Base-by-base conservation (phyloP, 2,329 filamentous ascomycete species). In the Clonostachys chloroleuca region DNA sequence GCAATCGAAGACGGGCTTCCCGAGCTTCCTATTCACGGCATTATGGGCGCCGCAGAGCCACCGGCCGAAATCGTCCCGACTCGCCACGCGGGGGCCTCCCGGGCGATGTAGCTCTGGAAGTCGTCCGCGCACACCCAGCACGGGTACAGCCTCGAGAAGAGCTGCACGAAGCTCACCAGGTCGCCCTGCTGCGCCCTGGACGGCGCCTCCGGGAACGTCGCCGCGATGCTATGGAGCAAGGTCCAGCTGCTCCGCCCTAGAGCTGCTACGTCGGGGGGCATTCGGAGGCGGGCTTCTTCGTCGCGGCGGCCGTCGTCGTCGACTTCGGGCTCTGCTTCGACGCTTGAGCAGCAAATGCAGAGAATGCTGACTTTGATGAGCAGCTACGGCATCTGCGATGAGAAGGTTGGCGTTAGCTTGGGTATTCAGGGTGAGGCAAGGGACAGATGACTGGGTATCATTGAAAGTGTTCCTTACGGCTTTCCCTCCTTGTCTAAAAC, bases 71-170 rank as follows among this genome's bases (percentile, higher is more conserved):
- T 90, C 86, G 48, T 83, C 79, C 36, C 82, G 69, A 53, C 76
- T 80, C 37, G 68, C 72, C 9, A 80, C 71, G 51, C 66, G 65
- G 92, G 84, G 60, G 81, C 80, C 54, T 92, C 87, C 52, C 78
- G 77, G 52, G 74, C 75, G 73, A 97, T 85, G 78, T 92, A 97
- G 1, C 64, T 65, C 64, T 86, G 86, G 65, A 99, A 96, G 62
- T 97, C 92, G 51, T 92, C 87, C 34, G 92, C 94, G 67, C 94
- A 99, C 4, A 87, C 81, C 90, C 92, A 96, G 73, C 94, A 99
- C 5, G 94, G 94, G 62, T 99, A 99, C 17, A 97, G 69, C 55
- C 86, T 87, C 24, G 88, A 84, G 64, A 99, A 95, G 3, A 91
- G 75, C 20, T 74, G 71, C 57, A 99, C 77, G 69, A 99, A 97